phyloP scores from a whole-genome alignment of 2,329 filamentous ascomycete species.

The Aspergillus tanneri region DNA sequence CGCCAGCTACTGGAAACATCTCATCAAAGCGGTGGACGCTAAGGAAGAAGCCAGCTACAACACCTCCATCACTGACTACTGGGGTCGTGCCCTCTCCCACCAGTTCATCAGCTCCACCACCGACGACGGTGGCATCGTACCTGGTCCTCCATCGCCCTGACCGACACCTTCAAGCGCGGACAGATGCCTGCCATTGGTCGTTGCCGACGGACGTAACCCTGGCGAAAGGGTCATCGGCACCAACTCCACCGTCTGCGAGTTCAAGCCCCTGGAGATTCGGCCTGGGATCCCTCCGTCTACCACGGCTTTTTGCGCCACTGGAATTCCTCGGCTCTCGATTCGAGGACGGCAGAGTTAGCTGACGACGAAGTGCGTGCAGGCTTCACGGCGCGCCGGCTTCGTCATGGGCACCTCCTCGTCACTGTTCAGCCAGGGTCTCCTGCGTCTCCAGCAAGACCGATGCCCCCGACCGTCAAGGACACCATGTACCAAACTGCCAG shows the following conservation, averaged over 20 bases:
- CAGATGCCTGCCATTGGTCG: conserved; percentile 70
- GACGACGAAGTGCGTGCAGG: conserved; percentile 44
- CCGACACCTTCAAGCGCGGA: conserved; percentile 61
- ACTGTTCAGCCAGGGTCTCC: too few species aligned
- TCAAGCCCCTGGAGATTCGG: conserved; percentile 80
- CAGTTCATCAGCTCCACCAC: conserved; percentile 72
- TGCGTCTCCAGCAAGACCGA: too few species aligned
- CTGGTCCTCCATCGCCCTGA: conserved; percentile 73
- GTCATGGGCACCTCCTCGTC: too few species aligned
- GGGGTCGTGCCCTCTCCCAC: conserved; percentile 79
- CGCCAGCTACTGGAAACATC: conserved; percentile 61
- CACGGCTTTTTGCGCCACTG: conserved; percentile 70
- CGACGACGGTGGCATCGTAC: conserved; percentile 69
- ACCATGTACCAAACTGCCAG: too few species aligned
- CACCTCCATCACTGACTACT: conserved; percentile 79
- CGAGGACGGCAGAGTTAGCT: conserved; percentile 58
- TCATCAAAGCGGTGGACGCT: conserved; percentile 57
- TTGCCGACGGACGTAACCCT: conserved; percentile 66
- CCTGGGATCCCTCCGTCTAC: conserved; percentile 69
- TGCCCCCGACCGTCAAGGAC: too few species aligned
- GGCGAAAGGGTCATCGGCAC: conserved; percentile 60
- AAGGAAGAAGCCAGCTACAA: conserved; percentile 66
- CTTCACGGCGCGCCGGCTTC: too few species aligned
- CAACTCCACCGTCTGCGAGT: conserved; percentile 76
- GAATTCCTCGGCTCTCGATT: conserved; percentile 74